Base-by-base conservation (phyloP, 2,329 filamentous ascomycete species). In the Aphanoascus verrucosus region DNA sequence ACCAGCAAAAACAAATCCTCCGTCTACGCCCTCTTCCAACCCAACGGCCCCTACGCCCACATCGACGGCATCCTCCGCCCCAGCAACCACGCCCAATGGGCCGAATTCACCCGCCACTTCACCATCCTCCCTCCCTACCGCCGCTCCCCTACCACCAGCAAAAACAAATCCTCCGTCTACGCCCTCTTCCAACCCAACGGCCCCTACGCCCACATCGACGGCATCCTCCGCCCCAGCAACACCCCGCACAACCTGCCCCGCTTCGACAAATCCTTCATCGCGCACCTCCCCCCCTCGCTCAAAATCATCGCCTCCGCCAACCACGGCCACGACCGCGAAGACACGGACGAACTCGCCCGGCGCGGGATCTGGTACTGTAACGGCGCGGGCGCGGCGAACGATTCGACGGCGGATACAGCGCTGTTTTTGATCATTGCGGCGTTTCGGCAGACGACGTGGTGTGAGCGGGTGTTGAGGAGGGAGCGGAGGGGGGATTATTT, bases 321-420 rank as follows among this genome's bases (percentile, higher is more conserved):
- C 41, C 56, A 58, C 32, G 57, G 57, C 19, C 58, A 59, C 40
- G 57, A 59, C 20, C 35, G 54, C 9, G 46, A 56, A 20, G 57
- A 59, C 50, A 58, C 53, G 5, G 54, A 56, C 7, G 57, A 56
- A n/a, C 54, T 58, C 5, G 57, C 42, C 20, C 49, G 47, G 28
- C 45, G 38, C 9, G 52, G 52, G 11, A 55, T 59, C 32, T 58
- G 57, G 56, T 58, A 58, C 47, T 59, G 56, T 19, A 58, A 59
- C 41, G 54, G 56, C 11, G 54, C 57, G 2, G 56, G 56, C 20
- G 56, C 19, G 1, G 56, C 54, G 9, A 56, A 55, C 32, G 57
- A 59, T 35, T 57, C 56, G 4, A 58, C 57, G 1, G 57, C 56
- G 3, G 57, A 59, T 38, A 50, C 52, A 17, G 57, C 57, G 7